Conservation (phyloP, 2,329 filamentous ascomycete genomes). For the Dothideomycetidae sp. region DNA sequence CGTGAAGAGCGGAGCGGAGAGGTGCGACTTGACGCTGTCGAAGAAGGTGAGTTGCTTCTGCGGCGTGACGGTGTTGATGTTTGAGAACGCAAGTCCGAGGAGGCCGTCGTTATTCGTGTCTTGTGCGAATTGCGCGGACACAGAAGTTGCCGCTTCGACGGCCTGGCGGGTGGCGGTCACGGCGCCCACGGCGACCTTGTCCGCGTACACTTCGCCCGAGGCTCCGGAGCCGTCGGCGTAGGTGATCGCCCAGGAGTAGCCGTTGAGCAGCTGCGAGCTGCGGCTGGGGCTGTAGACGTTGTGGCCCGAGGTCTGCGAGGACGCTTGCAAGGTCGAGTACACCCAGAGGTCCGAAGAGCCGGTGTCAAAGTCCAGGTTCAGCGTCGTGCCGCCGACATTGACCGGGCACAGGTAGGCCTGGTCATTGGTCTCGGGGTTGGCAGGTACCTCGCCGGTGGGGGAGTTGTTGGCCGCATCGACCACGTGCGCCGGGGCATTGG, state of each 20-base stretch:
- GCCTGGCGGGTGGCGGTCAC: conserved; percentile 47
- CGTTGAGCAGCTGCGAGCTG: conserved; percentile 32
- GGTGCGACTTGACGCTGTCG: conserved; percentile 39
- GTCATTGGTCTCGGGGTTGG: conserved; percentile 20
- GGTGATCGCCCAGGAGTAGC: conserved; percentile 44
- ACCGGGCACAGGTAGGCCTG: conserved; percentile 37
- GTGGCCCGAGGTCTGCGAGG: conserved; percentile 39
- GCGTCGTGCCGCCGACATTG: conserved; percentile 45
- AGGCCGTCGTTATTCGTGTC: conserved; percentile 44
- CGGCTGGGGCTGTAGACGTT: conserved; percentile 41
- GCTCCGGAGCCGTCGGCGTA: conserved; percentile 55
- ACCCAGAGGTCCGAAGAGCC: conserved; percentile 44
- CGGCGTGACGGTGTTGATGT: conserved; percentile 43
- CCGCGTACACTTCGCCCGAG: conserved; percentile 49
- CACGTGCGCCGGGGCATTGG: conserved; percentile 12
- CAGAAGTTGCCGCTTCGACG: conserved; percentile 47
- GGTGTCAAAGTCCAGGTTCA: conserved; percentile 59
- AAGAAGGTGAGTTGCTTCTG: conserved; percentile 42
- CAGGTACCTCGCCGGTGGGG: conserved; percentile 25
- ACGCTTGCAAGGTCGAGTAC: conserved; percentile 45
- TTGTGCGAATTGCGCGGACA: conserved; percentile 39
- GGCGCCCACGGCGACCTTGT: conserved; percentile 47
- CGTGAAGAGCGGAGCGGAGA: conserved; percentile 43
- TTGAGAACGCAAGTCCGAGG: conserved; percentile 45
- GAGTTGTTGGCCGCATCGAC: conserved; percentile 20